phyloP scores from a whole-genome alignment of 2,329 filamentous ascomycete species.

The Graphiopsis chlorocephala region DNA sequence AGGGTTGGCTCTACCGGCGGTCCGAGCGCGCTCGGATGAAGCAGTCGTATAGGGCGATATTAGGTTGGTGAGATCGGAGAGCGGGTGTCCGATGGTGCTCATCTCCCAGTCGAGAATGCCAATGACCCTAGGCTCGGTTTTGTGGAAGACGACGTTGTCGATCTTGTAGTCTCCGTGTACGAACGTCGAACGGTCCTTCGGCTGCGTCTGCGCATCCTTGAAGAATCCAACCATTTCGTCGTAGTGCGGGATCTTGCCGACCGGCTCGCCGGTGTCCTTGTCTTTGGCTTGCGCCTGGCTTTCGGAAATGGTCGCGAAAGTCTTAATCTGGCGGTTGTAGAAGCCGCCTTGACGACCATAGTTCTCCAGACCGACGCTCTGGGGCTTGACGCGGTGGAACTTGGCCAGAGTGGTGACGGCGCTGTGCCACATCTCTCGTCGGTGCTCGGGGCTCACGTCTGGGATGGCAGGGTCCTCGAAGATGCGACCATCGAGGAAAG shows the following conservation, averaged over 20 bases:
- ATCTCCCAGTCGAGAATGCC: conserved; percentile 98
- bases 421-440: conserved; percentile 79
- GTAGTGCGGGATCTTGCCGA: conserved; percentile 82
- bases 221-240: conserved; percentile 79
- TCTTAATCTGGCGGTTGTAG: conserved; percentile 81
- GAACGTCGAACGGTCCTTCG: conserved; percentile 71
- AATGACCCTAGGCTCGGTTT: conserved; percentile 81
- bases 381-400: conserved; percentile 72
- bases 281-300: conserved; percentile 75
- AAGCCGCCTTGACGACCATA: conserved; percentile 77
- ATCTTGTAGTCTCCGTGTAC: conserved; percentile 97
- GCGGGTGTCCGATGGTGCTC: conserved; percentile 93
- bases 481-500: conserved; percentile 89
- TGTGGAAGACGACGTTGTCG: conserved; percentile 68
- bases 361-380: conserved; percentile 62
- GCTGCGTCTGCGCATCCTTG: conserved; percentile 64
- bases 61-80: conserved; percentile 86
- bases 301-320: conserved; percentile 73
- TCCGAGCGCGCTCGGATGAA: conserved; percentile 35
- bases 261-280: conserved; percentile 69
- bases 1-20: conserved; percentile 40
- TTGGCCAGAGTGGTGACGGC: conserved; percentile 80
- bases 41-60: conserved; percentile 48
- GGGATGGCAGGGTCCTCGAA: conserved; percentile 86
- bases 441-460: conserved; percentile 63